Base-by-base conservation (phyloP, 192 early-diverging fungal species). In the Funneliformis geosporum region DNA sequence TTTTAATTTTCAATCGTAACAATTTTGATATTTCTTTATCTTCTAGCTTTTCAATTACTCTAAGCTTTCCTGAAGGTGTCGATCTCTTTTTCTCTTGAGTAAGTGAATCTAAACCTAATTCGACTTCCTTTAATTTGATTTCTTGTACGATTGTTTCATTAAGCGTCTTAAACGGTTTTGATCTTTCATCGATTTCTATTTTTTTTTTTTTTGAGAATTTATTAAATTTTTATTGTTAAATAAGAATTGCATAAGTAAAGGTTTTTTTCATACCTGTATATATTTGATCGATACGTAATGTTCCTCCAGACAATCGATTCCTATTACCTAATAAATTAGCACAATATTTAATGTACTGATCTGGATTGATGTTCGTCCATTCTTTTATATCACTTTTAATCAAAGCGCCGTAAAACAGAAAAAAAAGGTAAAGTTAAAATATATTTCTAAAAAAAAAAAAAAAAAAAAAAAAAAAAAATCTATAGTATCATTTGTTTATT, bases 371-470 rank as follows among this genome's bases (percentile, higher is more conserved):
- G 4, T 69, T 16, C 14, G 43, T 69, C 67, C 67, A 69, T 69
- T 69, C 67, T 69, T 69, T 69, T 42, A 69, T 14, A 69, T 69
- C 67, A 5, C 67, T 69, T 65, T 43, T 43, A 43, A 5, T 55
- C 50, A n/a, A 16, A 55, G 8, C 7, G 2, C 42, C 4, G 42
- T 18, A 55, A 55, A 18, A 55, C 14, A 18, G 0, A 16, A 18
- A 55, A 55, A 21, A 55, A 55, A 21, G 1, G 18, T 2, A 21
- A 55, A 55, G 6, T 18, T 14, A 4, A 16, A 16, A 23, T 7
- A 42, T 40, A 10, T 11, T 9, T 40, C 2, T 28, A 33, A 1
- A 28, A 28, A 21, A 65, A n/a, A n/a, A n/a, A n/a, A n/a, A n/a
- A n/a, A n/a, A n/a, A n/a, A n/a, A n/a, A n/a, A n/a, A n/a, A n/a